A percentile compares a stretch with the other conserved stretches of the same genome.
Evolutionary conservation across 176 grass and related monocot species (phyloP).

Genomic region (Bothriochloa decipiens): DNA sequence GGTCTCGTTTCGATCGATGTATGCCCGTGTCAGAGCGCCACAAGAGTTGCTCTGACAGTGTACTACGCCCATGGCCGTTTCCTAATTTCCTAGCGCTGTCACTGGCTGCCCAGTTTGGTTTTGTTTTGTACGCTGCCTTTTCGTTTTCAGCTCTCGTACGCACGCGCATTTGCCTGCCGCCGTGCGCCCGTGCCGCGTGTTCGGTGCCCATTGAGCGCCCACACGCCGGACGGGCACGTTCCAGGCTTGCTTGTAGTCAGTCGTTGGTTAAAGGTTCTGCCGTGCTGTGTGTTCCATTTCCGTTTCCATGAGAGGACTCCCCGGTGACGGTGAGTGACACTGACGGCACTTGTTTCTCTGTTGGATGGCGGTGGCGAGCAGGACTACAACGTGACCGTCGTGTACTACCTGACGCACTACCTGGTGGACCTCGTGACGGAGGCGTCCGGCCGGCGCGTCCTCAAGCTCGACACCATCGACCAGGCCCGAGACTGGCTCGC

Average conservation of each 20-base stretch:
- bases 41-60: too few species aligned
- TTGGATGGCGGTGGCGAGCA: slow-evolving; percentile 16
- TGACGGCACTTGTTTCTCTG: background rate
- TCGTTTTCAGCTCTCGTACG: background rate
- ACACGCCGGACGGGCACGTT: too few species aligned
- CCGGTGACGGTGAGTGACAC: background rate
- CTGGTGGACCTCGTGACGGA: slow-evolving; percentile 65
- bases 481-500: slow-evolving; percentile 49
- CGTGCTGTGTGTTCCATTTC: background rate
- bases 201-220: too few species aligned
- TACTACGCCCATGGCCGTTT: slow-evolving; percentile 21
- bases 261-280: background rate
- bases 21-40: background rate
- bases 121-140: background rate
- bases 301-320: background rate
- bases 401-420: slow-evolving; percentile 86
- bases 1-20: background rate
- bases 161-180: too few species aligned
- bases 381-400: slow-evolving; percentile 75
- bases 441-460: slow-evolving; percentile 57
- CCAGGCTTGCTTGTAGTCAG: too few species aligned
- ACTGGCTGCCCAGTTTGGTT: too few species aligned
- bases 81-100: background rate
- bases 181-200: too few species aligned
- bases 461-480: slow-evolving; percentile 72